Evolutionary conservation across 1,284 basidiomycete species (phyloP).

Genomic region (Malassezia globosa): DNA sequence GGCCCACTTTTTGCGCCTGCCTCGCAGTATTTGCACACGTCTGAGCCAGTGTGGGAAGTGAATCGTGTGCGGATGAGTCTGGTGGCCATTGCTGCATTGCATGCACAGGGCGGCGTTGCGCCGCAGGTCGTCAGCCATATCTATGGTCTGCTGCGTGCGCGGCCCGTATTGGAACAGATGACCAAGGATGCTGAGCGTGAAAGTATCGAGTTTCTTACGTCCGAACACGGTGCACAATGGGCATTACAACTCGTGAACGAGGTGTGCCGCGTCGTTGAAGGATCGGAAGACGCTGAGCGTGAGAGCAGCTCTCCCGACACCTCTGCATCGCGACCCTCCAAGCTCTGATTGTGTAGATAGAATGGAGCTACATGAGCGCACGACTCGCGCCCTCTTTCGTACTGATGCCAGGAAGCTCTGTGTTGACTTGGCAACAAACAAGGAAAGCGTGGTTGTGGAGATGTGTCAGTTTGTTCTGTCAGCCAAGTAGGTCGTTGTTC

Average conservation of each 20-base stretch:
- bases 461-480: too few species aligned
- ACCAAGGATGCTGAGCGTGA: constrained; percentile 47
- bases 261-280: constrained; percentile 32
- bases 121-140: constrained; percentile 85
- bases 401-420: too few species aligned
- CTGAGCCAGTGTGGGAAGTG: constrained; percentile 53
- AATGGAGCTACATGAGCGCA: neutral
- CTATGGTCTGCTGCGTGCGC: constrained; percentile 78
- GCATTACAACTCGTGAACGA: constrained; percentile 71
- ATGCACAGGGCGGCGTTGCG: constrained; percentile 72
- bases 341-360: neutral
- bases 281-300: constrained; percentile 23
- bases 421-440: too few species aligned
- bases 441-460: too few species aligned
- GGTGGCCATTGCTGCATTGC: constrained; percentile 77
- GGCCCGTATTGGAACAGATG: constrained; percentile 46
- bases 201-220: constrained; percentile 65
- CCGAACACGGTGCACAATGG: constrained; percentile 85
- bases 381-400: too few species aligned
- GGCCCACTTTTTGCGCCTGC: constrained; percentile 67
- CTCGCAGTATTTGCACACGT: constrained; percentile 50
- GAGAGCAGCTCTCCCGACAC: too few species aligned
- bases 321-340: neutral
- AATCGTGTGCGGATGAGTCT: constrained; percentile 76
- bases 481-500: neutral